These are phyloP conservation scores for Penicillium sp. DNA, from an alignment of 2,329 filamentous ascomycete species.

Conservation along the genomic window DNA sequence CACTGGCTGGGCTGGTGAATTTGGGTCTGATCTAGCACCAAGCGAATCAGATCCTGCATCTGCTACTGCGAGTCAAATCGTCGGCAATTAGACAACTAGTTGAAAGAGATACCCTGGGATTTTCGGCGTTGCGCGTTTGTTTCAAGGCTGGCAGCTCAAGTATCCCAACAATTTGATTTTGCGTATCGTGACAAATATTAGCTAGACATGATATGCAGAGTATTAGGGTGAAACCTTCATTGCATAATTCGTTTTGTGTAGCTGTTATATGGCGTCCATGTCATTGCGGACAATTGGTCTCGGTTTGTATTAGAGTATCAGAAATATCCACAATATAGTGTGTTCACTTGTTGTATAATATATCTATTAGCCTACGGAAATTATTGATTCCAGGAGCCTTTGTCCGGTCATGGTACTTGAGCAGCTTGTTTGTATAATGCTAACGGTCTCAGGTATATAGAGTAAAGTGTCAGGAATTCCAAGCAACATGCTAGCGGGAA, in stretches of 20 bases:
- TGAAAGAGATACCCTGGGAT: not conserved
- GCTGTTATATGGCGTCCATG: not conserved
- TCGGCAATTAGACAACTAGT: not conserved
- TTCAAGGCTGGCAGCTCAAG: not conserved
- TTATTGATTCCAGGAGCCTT: not conserved
- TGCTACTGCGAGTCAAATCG: not conserved
- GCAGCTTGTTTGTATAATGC: not conserved
- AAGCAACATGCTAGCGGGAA: too few species aligned
- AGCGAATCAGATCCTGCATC: not conserved
- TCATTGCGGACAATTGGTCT: not conserved
- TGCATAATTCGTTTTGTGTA: not conserved
- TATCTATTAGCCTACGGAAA: too few species aligned
- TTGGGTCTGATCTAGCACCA: not conserved
- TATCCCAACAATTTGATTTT: not conserved
- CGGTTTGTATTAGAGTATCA: not conserved
- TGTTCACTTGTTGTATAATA: not conserved
- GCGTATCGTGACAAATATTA: not conserved
- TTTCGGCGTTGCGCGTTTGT: not conserved
- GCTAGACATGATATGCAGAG: not conserved
- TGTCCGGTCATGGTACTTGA: not conserved
- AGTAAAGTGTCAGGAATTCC: too few species aligned
- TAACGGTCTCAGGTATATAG: not conserved
- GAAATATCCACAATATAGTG: not conserved
- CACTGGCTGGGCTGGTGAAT: not conserved
- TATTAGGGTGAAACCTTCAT: not conserved